These are phyloP conservation scores for Paraurostyla sp. DNA, from an alignment of 73 alveolate genomes.

Conservation along the genomic window DNA sequence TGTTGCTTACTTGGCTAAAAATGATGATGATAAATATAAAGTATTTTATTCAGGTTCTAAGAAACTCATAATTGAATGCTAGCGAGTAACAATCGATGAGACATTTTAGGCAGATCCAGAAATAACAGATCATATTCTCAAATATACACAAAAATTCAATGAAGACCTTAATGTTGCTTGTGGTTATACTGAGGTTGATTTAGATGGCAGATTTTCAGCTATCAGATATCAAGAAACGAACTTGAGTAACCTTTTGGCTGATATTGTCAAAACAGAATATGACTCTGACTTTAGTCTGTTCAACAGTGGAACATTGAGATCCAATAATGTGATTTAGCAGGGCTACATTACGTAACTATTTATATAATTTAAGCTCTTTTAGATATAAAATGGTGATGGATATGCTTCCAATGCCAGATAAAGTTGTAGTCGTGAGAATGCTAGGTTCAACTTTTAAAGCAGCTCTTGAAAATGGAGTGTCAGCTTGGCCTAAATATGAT, in stretches of 20 bases:
- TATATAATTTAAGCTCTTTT: background rate
- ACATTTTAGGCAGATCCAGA: slow-evolving; percentile 54
- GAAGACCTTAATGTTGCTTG: slow-evolving; percentile 61
- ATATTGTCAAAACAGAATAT: slow-evolving; percentile 71
- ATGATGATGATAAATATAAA: background rate
- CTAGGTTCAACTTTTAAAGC: slow-evolving; percentile 68
- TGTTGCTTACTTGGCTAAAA: background rate
- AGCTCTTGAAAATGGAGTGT: slow-evolving; percentile 81
- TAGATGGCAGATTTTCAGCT: slow-evolving; percentile 73
- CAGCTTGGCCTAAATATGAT: slow-evolving; percentile 72
- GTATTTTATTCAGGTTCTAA: background rate
- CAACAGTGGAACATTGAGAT: slow-evolving; percentile 84
- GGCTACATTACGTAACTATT: slow-evolving; percentile 72
- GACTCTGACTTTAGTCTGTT: slow-evolving; percentile 75
- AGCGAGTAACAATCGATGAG: background rate
- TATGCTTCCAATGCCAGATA: slow-evolving; percentile 80
- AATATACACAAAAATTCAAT: slow-evolving; percentile 51
- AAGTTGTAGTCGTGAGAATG: slow-evolving; percentile 62
- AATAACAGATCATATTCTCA: slow-evolving; percentile 54
- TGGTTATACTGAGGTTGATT: slow-evolving; percentile 71
- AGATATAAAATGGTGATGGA: slow-evolving; percentile 68
- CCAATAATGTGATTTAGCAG: slow-evolving; percentile 68
- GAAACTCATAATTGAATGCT: background rate
- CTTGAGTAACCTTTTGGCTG: slow-evolving; percentile 81
- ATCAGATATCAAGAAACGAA: slow-evolving; percentile 79